Evolutionary conservation across 805 yeast species (phyloP).

Genomic region (Danielozyma ontarioensis): DNA sequence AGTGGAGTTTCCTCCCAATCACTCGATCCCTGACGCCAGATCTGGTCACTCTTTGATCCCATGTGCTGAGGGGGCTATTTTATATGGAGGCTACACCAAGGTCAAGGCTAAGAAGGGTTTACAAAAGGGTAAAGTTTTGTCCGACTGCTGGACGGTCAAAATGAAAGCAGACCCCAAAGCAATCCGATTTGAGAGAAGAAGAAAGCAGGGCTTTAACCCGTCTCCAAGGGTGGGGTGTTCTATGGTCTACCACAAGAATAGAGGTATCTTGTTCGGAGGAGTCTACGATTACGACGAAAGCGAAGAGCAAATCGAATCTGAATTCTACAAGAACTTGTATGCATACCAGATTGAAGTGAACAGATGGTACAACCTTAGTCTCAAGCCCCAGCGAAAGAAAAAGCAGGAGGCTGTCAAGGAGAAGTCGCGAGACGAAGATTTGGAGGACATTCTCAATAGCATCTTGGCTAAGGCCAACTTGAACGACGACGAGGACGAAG

Average conservation of each 20-base stretch:
- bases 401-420: slow-evolving; percentile 35
- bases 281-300: slow-evolving; percentile 94
- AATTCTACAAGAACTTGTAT: slow-evolving; percentile 72
- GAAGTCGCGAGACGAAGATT: slow-evolving; percentile 65
- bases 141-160: slow-evolving; percentile 81
- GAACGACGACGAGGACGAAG: slow-evolving; percentile 47
- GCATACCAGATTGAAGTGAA: slow-evolving; percentile 83
- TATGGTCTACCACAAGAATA: slow-evolving; percentile 80
- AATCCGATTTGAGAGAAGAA: slow-evolving; percentile 83
- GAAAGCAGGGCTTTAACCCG: slow-evolving; percentile 87
- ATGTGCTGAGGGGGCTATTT: slow-evolving; percentile 69
- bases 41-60: slow-evolving; percentile 90
- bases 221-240: slow-evolving; percentile 94
- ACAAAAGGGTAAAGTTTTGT: slow-evolving; percentile 84
- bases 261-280: slow-evolving; percentile 93
- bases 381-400: slow-evolving; percentile 59
- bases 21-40: slow-evolving; percentile 81
- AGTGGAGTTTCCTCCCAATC: slow-evolving; percentile 78
- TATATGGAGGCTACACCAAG: slow-evolving; percentile 93
- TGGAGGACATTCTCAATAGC: slow-evolving; percentile 74
- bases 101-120: slow-evolving; percentile 84
- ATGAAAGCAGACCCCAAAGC: slow-evolving; percentile 80
- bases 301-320: slow-evolving; percentile 83
- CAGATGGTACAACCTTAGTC: slow-evolving; percentile 74
- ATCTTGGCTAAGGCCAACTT: slow-evolving; percentile 71